Conservation (phyloP, 2,329 filamentous ascomycete genomes). For the Corynespora cassiicola region DNA sequence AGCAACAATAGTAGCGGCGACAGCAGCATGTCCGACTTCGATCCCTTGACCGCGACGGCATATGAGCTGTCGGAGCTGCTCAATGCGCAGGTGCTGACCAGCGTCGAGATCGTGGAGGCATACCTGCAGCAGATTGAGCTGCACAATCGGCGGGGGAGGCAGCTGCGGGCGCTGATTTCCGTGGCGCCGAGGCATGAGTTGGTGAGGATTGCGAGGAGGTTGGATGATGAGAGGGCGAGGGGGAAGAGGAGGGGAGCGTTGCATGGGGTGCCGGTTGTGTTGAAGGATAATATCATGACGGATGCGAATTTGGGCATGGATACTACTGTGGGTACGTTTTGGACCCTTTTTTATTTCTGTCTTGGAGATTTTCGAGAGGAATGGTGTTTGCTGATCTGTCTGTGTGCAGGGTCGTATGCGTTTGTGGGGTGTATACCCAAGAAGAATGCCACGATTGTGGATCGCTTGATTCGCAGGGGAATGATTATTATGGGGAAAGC, state of each 20-base stretch:
- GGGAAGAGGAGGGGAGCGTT: constrained; percentile 45
- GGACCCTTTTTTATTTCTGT: constrained; percentile 45
- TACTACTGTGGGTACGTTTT: constrained; percentile 47
- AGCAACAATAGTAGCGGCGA: too few species aligned
- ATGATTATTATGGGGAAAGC: constrained; percentile 52
- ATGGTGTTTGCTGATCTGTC: too few species aligned
- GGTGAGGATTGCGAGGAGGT: constrained; percentile 42
- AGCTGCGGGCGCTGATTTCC: constrained; percentile 46
- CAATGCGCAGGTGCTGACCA: constrained; percentile 34
- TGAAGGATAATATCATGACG: constrained; percentile 53
- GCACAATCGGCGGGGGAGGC: constrained; percentile 42
- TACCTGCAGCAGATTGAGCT: constrained; percentile 43
- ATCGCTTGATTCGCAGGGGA: constrained; percentile 45
- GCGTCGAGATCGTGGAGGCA: constrained; percentile 43
- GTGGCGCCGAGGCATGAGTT: constrained; percentile 46
- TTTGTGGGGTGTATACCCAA: constrained; percentile 46
- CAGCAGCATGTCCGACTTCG: constrained; percentile 34
- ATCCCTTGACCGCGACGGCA: constrained; percentile 38
- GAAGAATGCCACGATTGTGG: constrained; percentile 46
- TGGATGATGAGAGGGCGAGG: constrained; percentile 48
- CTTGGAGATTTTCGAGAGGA: constrained; percentile 43
- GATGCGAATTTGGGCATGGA: constrained; percentile 46
- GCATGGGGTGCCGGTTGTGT: constrained; percentile 52
- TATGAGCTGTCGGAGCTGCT: constrained; percentile 40
- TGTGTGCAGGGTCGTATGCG: constrained; percentile 39